These are phyloP conservation scores for Solanum pimpinellifolium DNA, from an alignment of 257 asterid species.

Conservation along the genomic window DNA sequence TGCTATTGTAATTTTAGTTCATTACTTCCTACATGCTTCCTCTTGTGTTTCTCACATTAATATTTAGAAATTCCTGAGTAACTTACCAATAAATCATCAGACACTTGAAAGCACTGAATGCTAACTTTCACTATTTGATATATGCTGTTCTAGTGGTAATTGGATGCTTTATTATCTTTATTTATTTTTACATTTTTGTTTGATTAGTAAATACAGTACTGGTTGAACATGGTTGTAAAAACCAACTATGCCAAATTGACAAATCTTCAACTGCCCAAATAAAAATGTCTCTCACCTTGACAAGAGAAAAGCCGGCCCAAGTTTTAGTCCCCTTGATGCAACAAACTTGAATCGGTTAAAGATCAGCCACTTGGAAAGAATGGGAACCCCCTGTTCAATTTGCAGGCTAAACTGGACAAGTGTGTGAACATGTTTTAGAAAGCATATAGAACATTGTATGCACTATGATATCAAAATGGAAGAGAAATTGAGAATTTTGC, in stretches of 20 bases:
- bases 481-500: not conserved
- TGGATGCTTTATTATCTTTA: not conserved
- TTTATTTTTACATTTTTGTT: not conserved
- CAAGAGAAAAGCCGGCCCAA: slow-evolving; percentile 84
- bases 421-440: slow-evolving; percentile 1
- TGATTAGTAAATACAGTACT: not conserved
- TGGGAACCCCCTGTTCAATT: slow-evolving; percentile 95
- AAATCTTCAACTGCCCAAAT: not conserved
- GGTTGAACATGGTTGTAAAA: not conserved
- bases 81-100: not conserved
- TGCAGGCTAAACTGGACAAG: slow-evolving; percentile 71
- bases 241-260: not conserved
- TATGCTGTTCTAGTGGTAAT: not conserved
- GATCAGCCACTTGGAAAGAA: slow-evolving; percentile 83
- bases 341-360: slow-evolving; percentile 85
- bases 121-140: not conserved
- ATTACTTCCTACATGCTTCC: not conserved
- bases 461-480: not conserved
- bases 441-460: not conserved
- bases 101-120: not conserved
- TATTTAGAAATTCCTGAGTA: not conserved
- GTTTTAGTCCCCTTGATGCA: slow-evolving; percentile 72
- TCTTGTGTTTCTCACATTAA: not conserved
- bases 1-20: not conserved
- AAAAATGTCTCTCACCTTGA: slow-evolving; percentile 43